Evolutionary conservation across 805 yeast species (phyloP).

Genomic region (Wickerhamomyces xylosicus): DNA sequence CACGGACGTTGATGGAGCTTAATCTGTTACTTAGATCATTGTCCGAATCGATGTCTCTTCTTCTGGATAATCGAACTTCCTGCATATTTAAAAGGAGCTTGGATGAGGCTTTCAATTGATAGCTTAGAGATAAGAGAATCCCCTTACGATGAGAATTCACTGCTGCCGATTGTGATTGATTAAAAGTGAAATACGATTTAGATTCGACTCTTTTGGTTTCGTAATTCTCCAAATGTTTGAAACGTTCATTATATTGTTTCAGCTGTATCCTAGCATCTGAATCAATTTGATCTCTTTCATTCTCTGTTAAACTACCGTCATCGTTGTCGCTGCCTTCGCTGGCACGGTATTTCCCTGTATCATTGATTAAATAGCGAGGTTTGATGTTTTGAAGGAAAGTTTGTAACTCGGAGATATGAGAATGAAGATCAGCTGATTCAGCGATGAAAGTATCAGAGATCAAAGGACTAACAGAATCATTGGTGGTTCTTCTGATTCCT

Average conservation of each 20-base stretch:
- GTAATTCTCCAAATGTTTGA: slow-evolving; percentile 38
- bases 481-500: slow-evolving; percentile 1
- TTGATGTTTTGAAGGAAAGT: slow-evolving; percentile 18
- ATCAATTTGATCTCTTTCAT: slow-evolving; percentile 46
- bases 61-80: slow-evolving; percentile 17
- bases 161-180: slow-evolving; percentile 7
- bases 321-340: slow-evolving; percentile 1
- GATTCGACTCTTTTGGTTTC: slow-evolving; percentile 33
- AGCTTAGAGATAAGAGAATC: slow-evolving; percentile 11
- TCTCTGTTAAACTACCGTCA: slow-evolving; percentile 25
- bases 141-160: slow-evolving; percentile 15
- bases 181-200: slow-evolving; percentile 11
- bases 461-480: not conserved
- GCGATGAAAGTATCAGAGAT: slow-evolving; percentile 14
- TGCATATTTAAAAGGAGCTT: slow-evolving; percentile 16
- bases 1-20: slow-evolving; percentile 13
- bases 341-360: slow-evolving; percentile 2
- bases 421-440: slow-evolving; percentile 13
- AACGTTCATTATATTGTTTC: slow-evolving; percentile 40
- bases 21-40: slow-evolving; percentile 6
- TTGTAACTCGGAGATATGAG: slow-evolving; percentile 20
- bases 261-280: slow-evolving; percentile 42
- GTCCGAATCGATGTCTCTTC: slow-evolving; percentile 13
- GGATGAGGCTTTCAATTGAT: slow-evolving; percentile 15
- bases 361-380: slow-evolving; percentile 18